Percentiles rank a stretch among this genome's conserved stretches.
These are phyloP conservation scores for Linum lewisii DNA, from an alignment of 345 rosid species.

Conservation along the genomic window DNA sequence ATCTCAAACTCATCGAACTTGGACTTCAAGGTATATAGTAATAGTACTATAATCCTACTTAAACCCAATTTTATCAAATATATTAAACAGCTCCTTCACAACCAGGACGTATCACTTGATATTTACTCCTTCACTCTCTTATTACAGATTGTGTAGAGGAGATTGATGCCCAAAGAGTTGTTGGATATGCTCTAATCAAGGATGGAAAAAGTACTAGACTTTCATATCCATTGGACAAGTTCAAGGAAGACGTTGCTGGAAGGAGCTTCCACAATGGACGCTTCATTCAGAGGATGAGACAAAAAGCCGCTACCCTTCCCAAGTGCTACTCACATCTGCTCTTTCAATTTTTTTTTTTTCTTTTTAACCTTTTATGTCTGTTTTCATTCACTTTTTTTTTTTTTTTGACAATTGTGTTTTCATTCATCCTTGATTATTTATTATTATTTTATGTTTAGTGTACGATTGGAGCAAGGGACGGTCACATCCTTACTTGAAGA, in stretches of 20 bases:
- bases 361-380: neutral
- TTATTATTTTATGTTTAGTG: neutral
- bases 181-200: slow-evolving; percentile 5
- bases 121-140: neutral
- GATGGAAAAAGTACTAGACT: slow-evolving; percentile 2
- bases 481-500: slow-evolving; percentile 5
- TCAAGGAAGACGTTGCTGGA: slow-evolving; percentile 1
- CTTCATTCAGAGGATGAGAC: slow-evolving; percentile 6
- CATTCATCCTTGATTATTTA: no score
- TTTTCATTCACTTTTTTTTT: no score
- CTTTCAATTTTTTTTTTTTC: neutral
- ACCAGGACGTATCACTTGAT: no score
- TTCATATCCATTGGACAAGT: slow-evolving; percentile 4
- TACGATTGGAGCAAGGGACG: slow-evolving; percentile 1
- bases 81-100: neutral
- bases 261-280: slow-evolving; percentile 10
- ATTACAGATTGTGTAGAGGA: slow-evolving; percentile 5
- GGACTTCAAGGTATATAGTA: slow-evolving; percentile 3
- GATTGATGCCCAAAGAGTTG: slow-evolving; percentile 3
- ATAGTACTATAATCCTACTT: neutral
- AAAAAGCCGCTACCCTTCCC: slow-evolving; percentile 8
- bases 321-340: neutral
- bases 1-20: slow-evolving; percentile 4
- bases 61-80: no score
- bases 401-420: neutral